phyloP scores from a whole-genome alignment of 1,284 basidiomycete genomes.

The Fomitopsis betulina region DNA sequence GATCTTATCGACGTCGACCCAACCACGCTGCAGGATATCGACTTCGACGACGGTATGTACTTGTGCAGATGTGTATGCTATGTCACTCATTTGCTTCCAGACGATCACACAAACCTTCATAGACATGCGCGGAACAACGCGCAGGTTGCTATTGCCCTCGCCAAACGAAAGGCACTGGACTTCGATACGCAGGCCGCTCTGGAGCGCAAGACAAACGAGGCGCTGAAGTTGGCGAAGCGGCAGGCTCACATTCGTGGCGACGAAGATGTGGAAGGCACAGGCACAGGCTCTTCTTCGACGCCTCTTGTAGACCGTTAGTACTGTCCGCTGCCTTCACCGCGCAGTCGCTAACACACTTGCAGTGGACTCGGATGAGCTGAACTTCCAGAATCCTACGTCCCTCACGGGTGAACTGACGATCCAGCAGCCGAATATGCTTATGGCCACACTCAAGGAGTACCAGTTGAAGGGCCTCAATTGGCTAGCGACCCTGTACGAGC shows the following conservation, averaged over 20 bases:
- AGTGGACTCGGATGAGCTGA: slow-evolving; percentile 96
- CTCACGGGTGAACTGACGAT: slow-evolving; percentile 84
- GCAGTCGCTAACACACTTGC: slow-evolving; percentile 3
- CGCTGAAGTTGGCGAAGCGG: slow-evolving; percentile 61
- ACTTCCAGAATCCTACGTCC: slow-evolving; percentile 99
- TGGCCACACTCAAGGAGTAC: slow-evolving; percentile 97
- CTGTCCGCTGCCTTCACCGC: not conserved
- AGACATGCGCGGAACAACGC: slow-evolving; percentile 89
- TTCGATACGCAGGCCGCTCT: slow-evolving; percentile 84
- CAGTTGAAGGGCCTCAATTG: slow-evolving; percentile 98
- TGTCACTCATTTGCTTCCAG: slow-evolving; percentile 33
- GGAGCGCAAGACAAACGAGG: slow-evolving; percentile 79
- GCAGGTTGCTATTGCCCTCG: slow-evolving; percentile 82
- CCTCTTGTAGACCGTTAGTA: slow-evolving; percentile 67
- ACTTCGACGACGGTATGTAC: slow-evolving; percentile 87
- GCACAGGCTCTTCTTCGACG: slow-evolving; percentile 21
- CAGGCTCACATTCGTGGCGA: slow-evolving; percentile 56
- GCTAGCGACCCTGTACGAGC: slow-evolving; percentile 97
- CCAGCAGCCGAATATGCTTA: slow-evolving; percentile 93
- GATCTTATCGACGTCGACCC: slow-evolving; percentile 51
- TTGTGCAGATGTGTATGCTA: not conserved
- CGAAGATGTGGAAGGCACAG: slow-evolving; percentile 32
- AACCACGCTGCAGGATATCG: slow-evolving; percentile 67
- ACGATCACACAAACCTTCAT: slow-evolving; percentile 89
- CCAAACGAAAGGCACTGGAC: slow-evolving; percentile 75